phyloP scores from a whole-genome alignment of 352 stramenopile genomes.

The Pythium diclinum region DNA sequence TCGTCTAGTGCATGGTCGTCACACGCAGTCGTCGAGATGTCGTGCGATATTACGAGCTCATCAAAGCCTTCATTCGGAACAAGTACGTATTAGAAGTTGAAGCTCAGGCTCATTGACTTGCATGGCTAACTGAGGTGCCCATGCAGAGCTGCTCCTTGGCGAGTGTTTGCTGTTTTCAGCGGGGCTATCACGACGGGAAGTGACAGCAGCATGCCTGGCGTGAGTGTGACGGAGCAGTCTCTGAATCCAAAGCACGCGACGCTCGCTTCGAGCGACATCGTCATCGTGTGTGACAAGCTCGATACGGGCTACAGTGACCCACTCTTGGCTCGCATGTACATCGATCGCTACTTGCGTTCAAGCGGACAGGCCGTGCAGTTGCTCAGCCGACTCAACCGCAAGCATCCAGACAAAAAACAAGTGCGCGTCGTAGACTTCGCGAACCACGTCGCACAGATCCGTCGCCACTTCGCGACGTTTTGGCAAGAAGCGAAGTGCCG shows the following conservation, averaged over 20 bases:
- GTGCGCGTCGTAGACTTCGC: constrained; percentile 67
- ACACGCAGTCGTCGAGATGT: constrained; percentile 74
- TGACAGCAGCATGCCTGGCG: constrained; percentile 11
- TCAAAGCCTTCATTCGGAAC: constrained; percentile 54
- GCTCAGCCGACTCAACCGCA: constrained; percentile 76
- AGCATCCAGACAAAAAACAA: constrained; percentile 47
- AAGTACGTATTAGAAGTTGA: constrained; percentile 31
- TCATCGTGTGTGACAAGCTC: constrained; percentile 86
- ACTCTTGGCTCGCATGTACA: constrained; percentile 70
- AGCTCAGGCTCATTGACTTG: not conserved
- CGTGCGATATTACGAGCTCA: constrained; percentile 65
- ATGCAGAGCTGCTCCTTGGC: constrained; percentile 43
- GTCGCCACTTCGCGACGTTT: constrained; percentile 32
- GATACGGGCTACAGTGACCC: constrained; percentile 86
- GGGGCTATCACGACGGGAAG: constrained; percentile 32
- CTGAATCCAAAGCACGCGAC: constrained; percentile 55
- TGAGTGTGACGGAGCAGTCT: constrained; percentile 54
- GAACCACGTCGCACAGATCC: constrained; percentile 70
- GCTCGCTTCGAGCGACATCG: constrained; percentile 57
- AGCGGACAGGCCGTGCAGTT: constrained; percentile 74
- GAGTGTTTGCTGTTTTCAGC: constrained; percentile 73
- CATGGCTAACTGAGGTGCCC: not conserved
- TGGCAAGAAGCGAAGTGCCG: constrained; percentile 16
- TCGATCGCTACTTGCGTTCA: constrained; percentile 71
- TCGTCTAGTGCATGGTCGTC: constrained; percentile 75